Percentiles rank a stretch among this genome's conserved stretches.
phyloP scores from a whole-genome alignment of 1,139 yeast genomes.

The Zygosaccharomyces pseudobailii region DNA sequence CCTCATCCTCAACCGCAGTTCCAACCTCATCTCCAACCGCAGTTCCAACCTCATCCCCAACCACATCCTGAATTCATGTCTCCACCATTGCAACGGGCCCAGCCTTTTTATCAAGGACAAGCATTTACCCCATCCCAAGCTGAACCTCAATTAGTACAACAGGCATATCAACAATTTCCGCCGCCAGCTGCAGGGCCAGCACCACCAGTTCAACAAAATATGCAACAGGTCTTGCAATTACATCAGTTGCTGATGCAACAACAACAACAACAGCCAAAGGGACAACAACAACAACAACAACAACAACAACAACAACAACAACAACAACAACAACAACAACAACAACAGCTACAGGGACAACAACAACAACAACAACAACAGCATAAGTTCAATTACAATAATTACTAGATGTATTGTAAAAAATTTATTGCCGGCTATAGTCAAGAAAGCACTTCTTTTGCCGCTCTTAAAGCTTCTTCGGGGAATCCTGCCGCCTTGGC shows the following conservation, averaged over 20 bases:
- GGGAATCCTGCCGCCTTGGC: conserved; percentile 89
- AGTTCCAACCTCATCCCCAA: conserved; percentile 6
- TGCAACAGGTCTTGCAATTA: conserved; percentile 32
- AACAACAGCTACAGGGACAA: neutral
- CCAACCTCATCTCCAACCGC: conserved; percentile 6
- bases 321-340: conserved; percentile 10
- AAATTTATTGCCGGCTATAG: neutral
- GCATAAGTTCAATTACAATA: conserved; percentile 9
- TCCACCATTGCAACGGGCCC: neutral
- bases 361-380: conserved; percentile 14
- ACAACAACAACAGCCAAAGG: conserved; percentile 18
- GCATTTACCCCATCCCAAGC: conserved; percentile 8
- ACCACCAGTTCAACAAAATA: conserved; percentile 11
- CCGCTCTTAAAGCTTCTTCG: conserved; percentile 47
- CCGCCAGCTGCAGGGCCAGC: conserved; percentile 9
- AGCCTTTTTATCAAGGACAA: conserved; percentile 4
- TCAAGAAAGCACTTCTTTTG: conserved; percentile 37
- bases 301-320: conserved; percentile 20
- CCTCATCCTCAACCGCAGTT: conserved; percentile 5
- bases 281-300: conserved; percentile 10
- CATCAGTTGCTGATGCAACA: conserved; percentile 36
- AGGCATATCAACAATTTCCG: neutral
- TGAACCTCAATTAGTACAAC: conserved; percentile 6
- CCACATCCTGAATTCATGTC: neutral
- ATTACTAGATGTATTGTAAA: conserved; percentile 1